Base-by-base conservation (phyloP, 192 early-diverging fungal genomes). In the Coemansia erecta region DNA sequence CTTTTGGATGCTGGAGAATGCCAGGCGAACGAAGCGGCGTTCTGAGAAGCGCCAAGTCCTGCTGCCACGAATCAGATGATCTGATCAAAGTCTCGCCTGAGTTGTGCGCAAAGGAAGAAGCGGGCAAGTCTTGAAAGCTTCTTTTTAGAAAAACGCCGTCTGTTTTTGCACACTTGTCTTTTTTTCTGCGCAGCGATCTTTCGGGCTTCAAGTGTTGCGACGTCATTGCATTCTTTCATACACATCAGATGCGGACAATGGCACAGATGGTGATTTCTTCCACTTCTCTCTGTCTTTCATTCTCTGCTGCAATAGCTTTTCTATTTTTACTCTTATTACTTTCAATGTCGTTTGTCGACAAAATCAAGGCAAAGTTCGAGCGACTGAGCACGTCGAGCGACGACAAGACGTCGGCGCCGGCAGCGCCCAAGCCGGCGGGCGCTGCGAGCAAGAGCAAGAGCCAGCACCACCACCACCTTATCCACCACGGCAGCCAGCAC, bases 331-430 rank as follows among this genome's bases (percentile, higher is more conserved):
- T n/a, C 42, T 4, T 13, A 44, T 2, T 44, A 44, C 14, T 18
- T 3, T 8, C 4, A 14, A 75, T 75, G 73, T 51, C 61, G 43
- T 58, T 61, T 42, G 51, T 70, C 49, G 52, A 60, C 43, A 70
- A 77, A 46, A 44, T 77, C 58, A 77, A 70, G 60, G 39, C 63
- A 11, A 77, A 70, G 41, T 63, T 77, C n/a, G 73, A 77, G 64
- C 51, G 53, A 13, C 68, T 77, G 23, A 53, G n/a, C 13, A 39
- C 46, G 11, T 59, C 64, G 8, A 26, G 44, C 55, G 51, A 66
- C 14, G 48, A 45, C 51, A 50, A 47, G 22, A 40, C 53, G 37
- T 55, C 53, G 12, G 40, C 53, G 7, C 7, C 51, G 9, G 51
- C 31, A 8, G 31, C 35, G 21, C 47, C 40, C 8, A 57, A 56